Base-by-base conservation (phyloP, 768 basidiomycete species). In the Lentinus tigrinus region DNA sequence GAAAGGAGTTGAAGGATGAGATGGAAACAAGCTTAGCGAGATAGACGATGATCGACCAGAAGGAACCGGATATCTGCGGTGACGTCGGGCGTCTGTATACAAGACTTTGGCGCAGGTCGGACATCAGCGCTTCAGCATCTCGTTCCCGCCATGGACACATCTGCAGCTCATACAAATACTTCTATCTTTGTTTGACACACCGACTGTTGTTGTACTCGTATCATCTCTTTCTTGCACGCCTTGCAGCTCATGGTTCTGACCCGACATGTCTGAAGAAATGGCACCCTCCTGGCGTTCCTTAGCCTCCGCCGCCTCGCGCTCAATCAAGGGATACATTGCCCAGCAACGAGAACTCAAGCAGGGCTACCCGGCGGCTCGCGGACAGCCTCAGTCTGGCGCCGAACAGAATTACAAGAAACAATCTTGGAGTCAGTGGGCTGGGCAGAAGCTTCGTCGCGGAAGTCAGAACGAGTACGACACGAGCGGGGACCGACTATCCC, bases 381-480 rank as follows among this genome's bases (percentile, higher is more conserved):
- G 53, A 27, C 19, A 21, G 16, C n/a, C 34, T 3, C 57, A 43
- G 24, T 23, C 38, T 26, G 38, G 54, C 11, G 26, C 67, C 23
- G 65, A 62, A 38, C 68, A 74, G 52, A 60, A 31, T 3, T 7
- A 61, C 19, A 67, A 60, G 49, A 69, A 54, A 56, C 81, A 81
- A 58, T 74, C 75, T 38, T 88, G 84, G 85, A 71, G 79, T 50
- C 78, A 81, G 24, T 89, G 88, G 86, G 84, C 86, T 4, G 79
- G 81, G 3, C 77, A 85, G 72, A 87, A 69, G 56, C 42, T 73
- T 3, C 61, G 65, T 11, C 47, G 62, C 50, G 58, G 64, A 62
- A 60, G 60, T 51, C 63, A 64, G 31, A 65, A 65, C 36, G 67
- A 63, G 6, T 46, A 63, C n/a, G 71, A 62, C 28, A 42, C 67